A percentile compares a stretch with the other conserved stretches of the same genome.
Evolutionary conservation across 164 flowering plant species (phyloP).

Genomic region (Nelumbo lutea): DNA sequence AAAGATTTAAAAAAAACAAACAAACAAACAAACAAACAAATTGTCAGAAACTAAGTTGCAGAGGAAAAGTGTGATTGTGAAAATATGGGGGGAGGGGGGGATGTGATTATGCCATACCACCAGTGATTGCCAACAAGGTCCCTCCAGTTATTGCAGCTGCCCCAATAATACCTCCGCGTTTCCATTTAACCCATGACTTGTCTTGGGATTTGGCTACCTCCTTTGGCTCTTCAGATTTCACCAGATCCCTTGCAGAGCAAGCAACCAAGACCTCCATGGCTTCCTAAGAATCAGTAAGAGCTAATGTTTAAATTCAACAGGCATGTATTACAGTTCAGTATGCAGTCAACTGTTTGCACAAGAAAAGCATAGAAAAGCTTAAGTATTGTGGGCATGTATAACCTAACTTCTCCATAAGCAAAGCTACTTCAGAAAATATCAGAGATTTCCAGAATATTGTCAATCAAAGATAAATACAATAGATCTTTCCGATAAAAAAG

Average conservation of each 20-base stretch:
- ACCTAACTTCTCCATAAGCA: too few relatives aligned
- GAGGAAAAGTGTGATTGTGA: background rate
- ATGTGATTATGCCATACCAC: conserved; percentile 48
- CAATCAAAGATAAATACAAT: too few relatives aligned
- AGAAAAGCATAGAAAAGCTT: too few relatives aligned
- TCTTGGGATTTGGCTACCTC: conserved; percentile 39
- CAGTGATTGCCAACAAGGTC: conserved; percentile 92
- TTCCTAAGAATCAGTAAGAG: conserved; percentile 47
- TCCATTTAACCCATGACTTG: conserved; percentile 79
- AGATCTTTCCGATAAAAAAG: too few relatives aligned
- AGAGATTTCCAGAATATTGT: too few relatives aligned
- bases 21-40: background rate
- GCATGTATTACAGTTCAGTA: too few relatives aligned
- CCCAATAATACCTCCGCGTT: conserved; percentile 98
- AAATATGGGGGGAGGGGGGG: background rate
- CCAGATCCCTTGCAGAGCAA: conserved; percentile 78
- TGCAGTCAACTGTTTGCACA: too few relatives aligned
- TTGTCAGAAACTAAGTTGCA: background rate
- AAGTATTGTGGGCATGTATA: too few relatives aligned
- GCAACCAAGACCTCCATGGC: conserved; percentile 92
- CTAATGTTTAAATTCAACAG: too few relatives aligned
- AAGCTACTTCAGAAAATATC: too few relatives aligned
- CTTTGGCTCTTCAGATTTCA: conserved; percentile 46
- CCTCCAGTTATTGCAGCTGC: conserved; percentile 99
- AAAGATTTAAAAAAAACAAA: background rate